Conservation (phyloP, 169 alveolate species). For the Besnoitia besnoiti region DNA sequence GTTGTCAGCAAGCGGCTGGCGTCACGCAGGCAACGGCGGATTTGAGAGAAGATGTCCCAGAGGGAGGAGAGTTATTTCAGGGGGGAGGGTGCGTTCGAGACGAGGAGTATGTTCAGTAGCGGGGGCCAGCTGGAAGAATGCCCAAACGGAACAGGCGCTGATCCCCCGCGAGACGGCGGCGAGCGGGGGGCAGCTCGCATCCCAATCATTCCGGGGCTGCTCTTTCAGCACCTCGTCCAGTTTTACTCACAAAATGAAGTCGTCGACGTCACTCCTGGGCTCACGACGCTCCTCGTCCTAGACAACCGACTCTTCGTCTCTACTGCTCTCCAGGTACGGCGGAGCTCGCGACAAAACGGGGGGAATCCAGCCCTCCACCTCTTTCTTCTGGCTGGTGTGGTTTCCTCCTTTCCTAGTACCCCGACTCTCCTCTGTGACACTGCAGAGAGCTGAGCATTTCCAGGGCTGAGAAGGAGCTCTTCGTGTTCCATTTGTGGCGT, state of each 20-base stretch:
- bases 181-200: no score
- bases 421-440: no score
- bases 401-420: background rate
- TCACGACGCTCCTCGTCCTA: background rate
- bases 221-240: conserved; percentile 18
- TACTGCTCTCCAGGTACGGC: conserved; percentile 14
- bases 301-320: conserved; percentile 31
- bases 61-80: background rate
- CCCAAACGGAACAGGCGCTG: background rate
- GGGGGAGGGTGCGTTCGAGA: background rate
- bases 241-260: conserved; percentile 31
- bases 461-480: no score
- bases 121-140: background rate
- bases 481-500: background rate
- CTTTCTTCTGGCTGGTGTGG: no score
- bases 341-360: no score
- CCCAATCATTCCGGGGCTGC: background rate
- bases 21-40: background rate
- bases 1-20: background rate
- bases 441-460: no score
- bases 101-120: background rate
- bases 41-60: background rate
- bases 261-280: conserved; percentile 12
- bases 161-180: no score
- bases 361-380: no score